Percentiles rank a stretch among this genome's conserved stretches.
Conservation (phyloP, 139 green algal species). For the Chlorella vulgaris region DNA sequence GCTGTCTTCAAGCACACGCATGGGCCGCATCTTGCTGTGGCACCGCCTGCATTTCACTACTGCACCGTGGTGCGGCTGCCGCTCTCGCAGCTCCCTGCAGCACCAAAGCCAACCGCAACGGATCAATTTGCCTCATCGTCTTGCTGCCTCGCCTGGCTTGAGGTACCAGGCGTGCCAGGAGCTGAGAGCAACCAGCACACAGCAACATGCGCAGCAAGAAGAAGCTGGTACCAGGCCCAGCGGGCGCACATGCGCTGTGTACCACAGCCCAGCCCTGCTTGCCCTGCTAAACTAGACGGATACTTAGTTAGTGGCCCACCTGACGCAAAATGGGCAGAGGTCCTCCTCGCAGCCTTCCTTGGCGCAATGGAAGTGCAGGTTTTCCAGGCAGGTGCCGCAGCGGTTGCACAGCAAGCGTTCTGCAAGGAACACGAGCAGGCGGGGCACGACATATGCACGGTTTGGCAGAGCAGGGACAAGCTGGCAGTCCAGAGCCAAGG, state of each 20-base stretch:
- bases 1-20: not conserved
- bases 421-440: not conserved
- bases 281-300: not conserved
- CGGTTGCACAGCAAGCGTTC: constrained; percentile 50
- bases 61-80: not conserved
- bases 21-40: not conserved
- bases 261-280: no score
- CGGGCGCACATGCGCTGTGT: no score
- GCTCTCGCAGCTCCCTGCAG: constrained; percentile 20
- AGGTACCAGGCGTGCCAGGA: no score
- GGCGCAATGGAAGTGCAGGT: constrained; percentile 50
- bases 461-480: no score
- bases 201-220: no score
- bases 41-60: not conserved
- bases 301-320: not conserved
- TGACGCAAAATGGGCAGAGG: constrained; percentile 37
- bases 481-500: no score
- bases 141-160: no score
- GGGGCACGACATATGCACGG: no score
- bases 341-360: constrained; percentile 24
- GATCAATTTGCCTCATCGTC: no score
- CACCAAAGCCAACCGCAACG: no score
- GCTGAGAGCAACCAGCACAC: no score
- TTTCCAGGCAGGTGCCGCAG: constrained; percentile 47
- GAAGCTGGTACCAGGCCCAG: no score